Conservation (phyloP, 78 protist species). For the Pigoraptor vietnamica region DNA sequence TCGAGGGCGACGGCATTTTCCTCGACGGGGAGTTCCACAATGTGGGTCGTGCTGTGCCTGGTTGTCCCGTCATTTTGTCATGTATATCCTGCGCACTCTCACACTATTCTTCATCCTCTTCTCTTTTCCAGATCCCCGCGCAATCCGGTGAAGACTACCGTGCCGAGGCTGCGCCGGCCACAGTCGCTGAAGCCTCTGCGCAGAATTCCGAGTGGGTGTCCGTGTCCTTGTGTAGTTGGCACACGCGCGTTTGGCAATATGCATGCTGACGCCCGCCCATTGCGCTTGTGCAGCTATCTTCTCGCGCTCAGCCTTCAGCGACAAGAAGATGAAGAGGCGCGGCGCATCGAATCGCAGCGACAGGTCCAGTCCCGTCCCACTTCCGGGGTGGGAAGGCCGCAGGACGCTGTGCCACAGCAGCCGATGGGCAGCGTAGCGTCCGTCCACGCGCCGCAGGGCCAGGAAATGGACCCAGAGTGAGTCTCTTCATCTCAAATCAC, state of each 20-base stretch:
- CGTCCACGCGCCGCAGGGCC: neutral
- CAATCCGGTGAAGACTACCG: neutral
- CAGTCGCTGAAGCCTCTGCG: neutral
- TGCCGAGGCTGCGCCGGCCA: neutral
- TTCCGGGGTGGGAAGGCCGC: neutral
- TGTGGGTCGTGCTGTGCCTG: neutral
- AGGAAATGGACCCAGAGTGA: neutral
- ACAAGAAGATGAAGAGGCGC: neutral
- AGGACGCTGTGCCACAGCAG: neutral
- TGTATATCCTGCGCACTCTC: neutral
- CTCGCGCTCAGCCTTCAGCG: neutral
- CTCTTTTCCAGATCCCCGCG: neutral
- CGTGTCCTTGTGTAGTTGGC: neutral
- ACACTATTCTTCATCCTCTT: neutral
- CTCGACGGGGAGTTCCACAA: neutral
- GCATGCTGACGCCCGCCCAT: too few relatives aligned
- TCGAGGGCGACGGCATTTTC: neutral
- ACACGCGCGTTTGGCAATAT: too few relatives aligned
- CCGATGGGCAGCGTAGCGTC: neutral
- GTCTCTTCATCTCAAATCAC: too few relatives aligned
- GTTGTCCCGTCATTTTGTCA: neutral
- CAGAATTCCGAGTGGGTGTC: neutral
- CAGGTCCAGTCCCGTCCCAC: too few relatives aligned
- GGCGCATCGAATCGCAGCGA: too few relatives aligned
- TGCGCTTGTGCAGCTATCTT: neutral